A percentile compares a stretch with the other conserved stretches of the same genome.
Evolutionary conservation across 805 yeast species (phyloP).

Genomic region (Komagataella ulmi): DNA sequence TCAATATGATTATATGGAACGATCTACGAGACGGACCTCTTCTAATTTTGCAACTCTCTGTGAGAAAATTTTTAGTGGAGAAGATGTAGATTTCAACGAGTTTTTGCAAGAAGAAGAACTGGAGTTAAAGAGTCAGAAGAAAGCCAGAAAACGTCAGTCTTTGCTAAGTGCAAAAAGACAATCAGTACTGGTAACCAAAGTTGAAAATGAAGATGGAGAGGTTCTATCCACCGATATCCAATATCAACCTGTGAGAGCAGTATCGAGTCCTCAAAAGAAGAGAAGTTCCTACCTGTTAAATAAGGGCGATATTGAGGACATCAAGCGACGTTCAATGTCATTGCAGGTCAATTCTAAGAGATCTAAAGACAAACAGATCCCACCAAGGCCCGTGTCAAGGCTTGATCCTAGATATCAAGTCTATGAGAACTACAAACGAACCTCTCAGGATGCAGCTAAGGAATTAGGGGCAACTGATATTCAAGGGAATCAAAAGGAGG

Average conservation of each 20-base stretch:
- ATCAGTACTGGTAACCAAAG: not conserved
- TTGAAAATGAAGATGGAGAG: not conserved
- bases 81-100: slow-evolving; percentile 40
- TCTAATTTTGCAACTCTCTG: slow-evolving; percentile 68
- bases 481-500: not conserved
- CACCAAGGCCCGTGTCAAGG: slow-evolving; percentile 29
- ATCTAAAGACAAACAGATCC: not conserved
- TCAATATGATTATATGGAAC: slow-evolving; percentile 59
- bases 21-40: slow-evolving; percentile 63
- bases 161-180: not conserved
- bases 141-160: slow-evolving; percentile 1
- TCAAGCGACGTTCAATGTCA: slow-evolving; percentile 16
- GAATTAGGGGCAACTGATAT: slow-evolving; percentile 1
- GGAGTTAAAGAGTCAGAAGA: slow-evolving; percentile 5
- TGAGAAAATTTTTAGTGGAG: slow-evolving; percentile 67
- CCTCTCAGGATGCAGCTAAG: slow-evolving; percentile 25
- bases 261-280: slow-evolving; percentile 15
- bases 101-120: slow-evolving; percentile 21
- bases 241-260: slow-evolving; percentile 12
- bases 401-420: slow-evolving; percentile 44
- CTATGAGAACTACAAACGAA: slow-evolving; percentile 28
- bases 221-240: not conserved
- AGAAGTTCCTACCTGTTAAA: slow-evolving; percentile 26
- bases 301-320: slow-evolving; percentile 26
- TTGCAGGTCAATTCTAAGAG: not conserved